These are phyloP conservation scores for Gryganskiella cystojenkinii DNA, from an alignment of 192 early-diverging fungal species.

Conservation along the genomic window DNA sequence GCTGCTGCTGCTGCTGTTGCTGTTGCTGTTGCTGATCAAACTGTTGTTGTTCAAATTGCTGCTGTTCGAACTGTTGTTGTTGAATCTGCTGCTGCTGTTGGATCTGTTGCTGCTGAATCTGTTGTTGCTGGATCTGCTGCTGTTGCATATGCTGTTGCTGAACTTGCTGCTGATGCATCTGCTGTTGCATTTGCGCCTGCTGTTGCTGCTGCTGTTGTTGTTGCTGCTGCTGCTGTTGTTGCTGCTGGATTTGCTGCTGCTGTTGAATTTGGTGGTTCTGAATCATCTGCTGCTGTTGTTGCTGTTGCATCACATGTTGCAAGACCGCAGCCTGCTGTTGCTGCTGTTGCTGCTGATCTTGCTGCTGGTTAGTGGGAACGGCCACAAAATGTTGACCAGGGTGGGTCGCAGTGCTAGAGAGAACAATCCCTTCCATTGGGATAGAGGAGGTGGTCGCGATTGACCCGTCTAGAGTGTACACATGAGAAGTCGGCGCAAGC, in stretches of 20 bases:
- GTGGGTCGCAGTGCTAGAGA: slow-evolving; percentile 47
- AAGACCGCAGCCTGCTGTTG: slow-evolving; percentile 16
- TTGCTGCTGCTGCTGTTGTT: slow-evolving; percentile 22
- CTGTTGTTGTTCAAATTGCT: slow-evolving; percentile 15
- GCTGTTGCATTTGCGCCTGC: slow-evolving; percentile 14
- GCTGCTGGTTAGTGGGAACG: slow-evolving; percentile 38
- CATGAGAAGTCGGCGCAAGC: slow-evolving; percentile 22
- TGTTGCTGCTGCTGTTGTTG: slow-evolving; percentile 21
- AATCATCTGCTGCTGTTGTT: slow-evolving; percentile 23
- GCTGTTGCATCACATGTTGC: slow-evolving; percentile 10
- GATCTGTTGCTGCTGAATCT: neutral
- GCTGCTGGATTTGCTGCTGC: slow-evolving; percentile 24
- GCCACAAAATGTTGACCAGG: slow-evolving; percentile 46
- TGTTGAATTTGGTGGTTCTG: slow-evolving; percentile 23
- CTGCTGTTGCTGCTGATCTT: slow-evolving; percentile 24
- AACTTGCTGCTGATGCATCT: slow-evolving; percentile 17
- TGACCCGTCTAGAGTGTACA: slow-evolving; percentile 24
- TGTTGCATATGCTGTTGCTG: slow-evolving; percentile 7
- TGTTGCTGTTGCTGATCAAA: slow-evolving; percentile 29
- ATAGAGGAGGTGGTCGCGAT: slow-evolving; percentile 34
- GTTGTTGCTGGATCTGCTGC: slow-evolving; percentile 16
- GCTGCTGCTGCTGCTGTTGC: slow-evolving; percentile 27
- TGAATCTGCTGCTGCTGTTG: slow-evolving; percentile 5
- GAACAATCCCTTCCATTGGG: slow-evolving; percentile 41
- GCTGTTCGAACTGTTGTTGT: slow-evolving; percentile 6